Percentiles rank a stretch among this genome's conserved stretches.
Evolutionary conservation across 352 stramenopile species (phyloP).

Genomic region (Sclerospora graminicola): DNA sequence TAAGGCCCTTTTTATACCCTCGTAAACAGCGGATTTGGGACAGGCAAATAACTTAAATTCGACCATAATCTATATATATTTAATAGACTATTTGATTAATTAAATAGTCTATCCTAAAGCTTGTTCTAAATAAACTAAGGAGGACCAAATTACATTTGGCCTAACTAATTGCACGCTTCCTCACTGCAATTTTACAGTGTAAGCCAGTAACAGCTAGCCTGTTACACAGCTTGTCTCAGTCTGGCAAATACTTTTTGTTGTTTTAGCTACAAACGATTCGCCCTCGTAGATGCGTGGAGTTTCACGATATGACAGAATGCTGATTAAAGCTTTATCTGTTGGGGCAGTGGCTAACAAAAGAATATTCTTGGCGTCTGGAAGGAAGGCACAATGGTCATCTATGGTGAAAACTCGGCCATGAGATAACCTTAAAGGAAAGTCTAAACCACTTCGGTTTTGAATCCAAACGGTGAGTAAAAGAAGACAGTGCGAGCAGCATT

Average conservation of each 20-base stretch:
- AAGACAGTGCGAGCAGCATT: slow-evolving; percentile 50
- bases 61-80: too few species aligned
- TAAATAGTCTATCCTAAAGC: too few species aligned
- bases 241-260: slow-evolving; percentile 66
- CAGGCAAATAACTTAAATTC: too few species aligned
- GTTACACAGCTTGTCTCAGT: slow-evolving; percentile 58
- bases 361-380: slow-evolving; percentile 49
- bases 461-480: slow-evolving; percentile 79
- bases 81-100: too few species aligned
- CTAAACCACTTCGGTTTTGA: slow-evolving; percentile 73
- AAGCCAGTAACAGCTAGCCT: too few species aligned
- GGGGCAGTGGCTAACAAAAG: slow-evolving; percentile 56
- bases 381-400: slow-evolving; percentile 64
- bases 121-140: too few species aligned
- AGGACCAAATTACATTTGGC: too few species aligned
- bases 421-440: slow-evolving; percentile 52
- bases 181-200: too few species aligned
- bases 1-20: too few species aligned
- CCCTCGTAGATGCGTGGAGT: slow-evolving; percentile 44
- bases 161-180: too few species aligned
- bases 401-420: slow-evolving; percentile 46
- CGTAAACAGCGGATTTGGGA: too few species aligned
- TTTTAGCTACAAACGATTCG: slow-evolving; percentile 32
- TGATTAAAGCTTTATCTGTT: slow-evolving; percentile 54
- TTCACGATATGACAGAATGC: slow-evolving; percentile 58